A percentile compares a stretch with the other conserved stretches of the same genome.
These are phyloP conservation scores for Bothriochloa decipiens DNA, from an alignment of 176 grass and related monocot genomes.

Conservation along the genomic window DNA sequence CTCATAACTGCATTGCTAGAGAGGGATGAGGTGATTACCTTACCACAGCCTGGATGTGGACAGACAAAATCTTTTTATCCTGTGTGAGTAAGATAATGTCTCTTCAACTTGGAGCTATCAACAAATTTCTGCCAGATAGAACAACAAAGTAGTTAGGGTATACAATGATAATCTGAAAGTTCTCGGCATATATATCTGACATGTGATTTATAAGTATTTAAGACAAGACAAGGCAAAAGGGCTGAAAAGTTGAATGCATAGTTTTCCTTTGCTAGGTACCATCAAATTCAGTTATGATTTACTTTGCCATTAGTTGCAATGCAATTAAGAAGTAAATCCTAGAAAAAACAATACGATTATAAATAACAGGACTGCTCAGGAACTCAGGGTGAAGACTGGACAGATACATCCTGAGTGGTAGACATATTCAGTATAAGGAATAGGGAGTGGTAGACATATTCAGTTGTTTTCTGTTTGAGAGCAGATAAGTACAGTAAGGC, in stretches of 20 bases:
- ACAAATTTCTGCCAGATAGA: slow-evolving; percentile 78
- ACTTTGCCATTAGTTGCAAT: background rate
- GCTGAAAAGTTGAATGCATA: background rate
- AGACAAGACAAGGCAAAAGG: background rate
- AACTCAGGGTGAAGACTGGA: background rate
- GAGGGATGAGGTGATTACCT: slow-evolving; percentile 54
- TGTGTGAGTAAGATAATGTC: slow-evolving; percentile 82
- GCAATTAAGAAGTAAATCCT: no score
- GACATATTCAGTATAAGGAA: background rate
- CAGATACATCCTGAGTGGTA: background rate
- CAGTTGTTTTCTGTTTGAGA: background rate
- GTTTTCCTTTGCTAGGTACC: background rate
- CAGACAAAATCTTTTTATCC: slow-evolving; percentile 90
- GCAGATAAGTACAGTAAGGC: background rate
- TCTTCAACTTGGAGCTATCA: slow-evolving; percentile 93
- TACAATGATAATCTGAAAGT: background rate
- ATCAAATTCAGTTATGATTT: background rate
- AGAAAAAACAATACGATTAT: no score
- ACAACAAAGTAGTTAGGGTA: background rate
- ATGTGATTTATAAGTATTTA: background rate
- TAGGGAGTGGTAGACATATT: background rate
- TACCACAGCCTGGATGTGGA: slow-evolving; percentile 75
- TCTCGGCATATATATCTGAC: background rate
- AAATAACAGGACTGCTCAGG: background rate
- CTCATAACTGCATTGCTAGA: background rate